Base-by-base conservation (phyloP, 2,329 filamentous ascomycete genomes). In the Fusarium phyllophilum region DNA sequence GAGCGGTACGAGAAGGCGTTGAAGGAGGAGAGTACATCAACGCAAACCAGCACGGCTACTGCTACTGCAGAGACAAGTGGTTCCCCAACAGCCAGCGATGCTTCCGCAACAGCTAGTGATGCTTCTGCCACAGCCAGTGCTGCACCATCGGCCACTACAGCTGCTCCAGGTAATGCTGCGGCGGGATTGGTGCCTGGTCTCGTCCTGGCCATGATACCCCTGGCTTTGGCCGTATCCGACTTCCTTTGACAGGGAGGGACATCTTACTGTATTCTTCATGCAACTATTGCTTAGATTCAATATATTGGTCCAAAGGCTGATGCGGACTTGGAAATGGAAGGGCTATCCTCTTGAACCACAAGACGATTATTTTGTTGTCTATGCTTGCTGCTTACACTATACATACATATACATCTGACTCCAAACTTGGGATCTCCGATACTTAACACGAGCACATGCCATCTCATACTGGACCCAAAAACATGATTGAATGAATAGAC, bases 1-100 rank as follows among this genome's bases (percentile, higher is more conserved):
- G 67, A 78, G 42, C 79, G 76, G 48, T 84, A 80, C 66, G 68
- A 83, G 56, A 73, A 66, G 6, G 72, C 72, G 3, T 8, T 55
- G 24, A 31, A 31, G 42, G 61, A 52, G 42, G 48, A 56, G 51
- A 46, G 48, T 20, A 70, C 61, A 6, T 44, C 65, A 17, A 62
- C 72, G 24, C 22, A 48, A 10, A 63, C 62, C 11, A 54, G 66
- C 29, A 62, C 61, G 15, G 52, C 66, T 4, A 56, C 71, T 2
- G 39, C 68, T 15, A 46, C 72, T 13, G 31, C 72, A 5, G 59
- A 60, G 3, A 49, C 57, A 20, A 72, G 70, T 31, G 46, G 31
- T 31, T 51, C 71, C 12, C 34, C 63, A 10, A 64, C 63, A 22
- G 29, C 58, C 18, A 44, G 62, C 8, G 33, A 29, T 6, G 45